These are phyloP conservation scores for Fraxinus americana DNA, from an alignment of 257 asterid species.

Conservation along the genomic window DNA sequence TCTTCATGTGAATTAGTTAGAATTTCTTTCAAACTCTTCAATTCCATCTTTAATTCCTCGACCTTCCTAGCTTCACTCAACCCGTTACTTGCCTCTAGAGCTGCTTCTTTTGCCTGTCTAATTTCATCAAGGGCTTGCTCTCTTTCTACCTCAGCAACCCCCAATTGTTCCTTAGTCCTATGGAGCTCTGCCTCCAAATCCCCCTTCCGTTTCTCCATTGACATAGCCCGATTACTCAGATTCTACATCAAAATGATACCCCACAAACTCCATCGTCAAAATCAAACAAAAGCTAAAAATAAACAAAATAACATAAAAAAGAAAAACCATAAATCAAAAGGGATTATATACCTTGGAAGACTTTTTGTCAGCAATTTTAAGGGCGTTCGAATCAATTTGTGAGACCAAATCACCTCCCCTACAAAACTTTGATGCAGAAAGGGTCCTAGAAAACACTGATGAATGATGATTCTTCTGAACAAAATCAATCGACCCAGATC, in stretches of 20 bases:
- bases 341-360: constrained; percentile 39
- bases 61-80: constrained; percentile 21
- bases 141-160: constrained; percentile 40
- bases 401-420: constrained; percentile 61
- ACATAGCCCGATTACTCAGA: constrained; percentile 28
- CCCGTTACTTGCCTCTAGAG: constrained; percentile 29
- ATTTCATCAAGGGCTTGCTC: constrained; percentile 42
- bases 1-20: constrained; percentile 42
- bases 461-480: constrained; percentile 47
- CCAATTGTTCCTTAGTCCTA: constrained; percentile 42
- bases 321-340: neutral
- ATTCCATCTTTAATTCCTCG: constrained; percentile 39
- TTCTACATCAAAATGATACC: constrained; percentile 28
- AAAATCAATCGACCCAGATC: constrained; percentile 59
- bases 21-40: constrained; percentile 43
- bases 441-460: constrained; percentile 56
- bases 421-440: constrained; percentile 72
- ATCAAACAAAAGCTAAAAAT: neutral
- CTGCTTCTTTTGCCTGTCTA: constrained; percentile 36
- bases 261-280: neutral
- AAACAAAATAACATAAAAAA: neutral
- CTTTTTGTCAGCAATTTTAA: constrained; percentile 49
- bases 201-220: constrained; percentile 52
- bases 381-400: constrained; percentile 62
- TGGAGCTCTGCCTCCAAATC: constrained; percentile 55